A percentile compares a stretch with the other conserved stretches of the same genome.
Conservation (phyloP, 306 rosid species). For the Alnus rubra region DNA sequence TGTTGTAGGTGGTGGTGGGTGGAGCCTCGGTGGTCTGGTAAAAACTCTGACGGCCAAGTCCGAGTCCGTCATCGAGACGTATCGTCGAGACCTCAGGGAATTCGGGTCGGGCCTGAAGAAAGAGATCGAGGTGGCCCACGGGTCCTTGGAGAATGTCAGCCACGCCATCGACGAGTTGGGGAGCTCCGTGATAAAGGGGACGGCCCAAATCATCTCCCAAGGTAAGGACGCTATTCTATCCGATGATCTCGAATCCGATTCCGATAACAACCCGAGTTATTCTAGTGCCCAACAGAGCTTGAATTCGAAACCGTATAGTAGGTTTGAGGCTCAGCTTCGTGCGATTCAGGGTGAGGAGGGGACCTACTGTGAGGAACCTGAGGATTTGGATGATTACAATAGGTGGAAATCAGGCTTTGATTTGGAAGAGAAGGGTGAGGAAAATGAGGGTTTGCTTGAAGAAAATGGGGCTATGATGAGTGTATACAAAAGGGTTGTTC, state of each 20-base stretch:
- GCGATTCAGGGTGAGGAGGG: conserved; percentile 59
- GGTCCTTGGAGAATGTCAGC: conserved; percentile 69
- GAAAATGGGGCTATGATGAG: conserved; percentile 59
- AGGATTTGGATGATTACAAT: conserved; percentile 60
- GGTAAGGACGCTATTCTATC: conserved; percentile 69
- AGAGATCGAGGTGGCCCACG: conserved; percentile 89
- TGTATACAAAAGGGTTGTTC: conserved; percentile 59
- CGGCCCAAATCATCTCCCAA: conserved; percentile 77
- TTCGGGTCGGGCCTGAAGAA: conserved; percentile 70
- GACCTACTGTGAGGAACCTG: conserved; percentile 68
- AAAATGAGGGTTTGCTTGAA: conserved; percentile 51
- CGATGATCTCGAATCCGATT: conserved; percentile 58
- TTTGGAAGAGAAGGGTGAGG: conserved; percentile 51
- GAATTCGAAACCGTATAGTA: conserved; percentile 56
- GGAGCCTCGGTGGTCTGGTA: conserved; percentile 83
- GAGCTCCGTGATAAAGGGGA: conserved; percentile 70
- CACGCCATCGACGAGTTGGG: conserved; percentile 71
- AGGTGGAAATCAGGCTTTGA: conserved; percentile 60
- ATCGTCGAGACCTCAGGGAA: conserved; percentile 85
- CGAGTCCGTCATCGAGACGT: conserved; percentile 85
- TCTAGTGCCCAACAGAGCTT: conserved; percentile 34
- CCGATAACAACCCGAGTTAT: conserved; percentile 34
- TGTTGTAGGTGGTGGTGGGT: conserved; percentile 22
- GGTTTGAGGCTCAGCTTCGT: conserved; percentile 73
- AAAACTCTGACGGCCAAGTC: conserved; percentile 61